phyloP scores from a whole-genome alignment of 139 green algal species.

The Zygnema circumcarinatum region DNA sequence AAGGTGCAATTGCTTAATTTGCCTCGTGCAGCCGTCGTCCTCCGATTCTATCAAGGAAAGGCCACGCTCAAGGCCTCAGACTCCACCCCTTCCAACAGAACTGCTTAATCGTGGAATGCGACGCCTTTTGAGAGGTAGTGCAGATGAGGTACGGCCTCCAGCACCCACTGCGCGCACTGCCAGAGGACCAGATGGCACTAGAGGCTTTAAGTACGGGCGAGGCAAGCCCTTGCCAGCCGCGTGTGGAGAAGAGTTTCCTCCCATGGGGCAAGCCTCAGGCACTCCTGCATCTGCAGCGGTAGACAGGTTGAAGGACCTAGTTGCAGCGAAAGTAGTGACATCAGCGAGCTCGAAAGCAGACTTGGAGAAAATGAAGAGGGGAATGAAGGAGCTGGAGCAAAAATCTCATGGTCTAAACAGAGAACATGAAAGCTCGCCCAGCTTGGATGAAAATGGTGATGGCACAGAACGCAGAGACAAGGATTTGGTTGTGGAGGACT shows the following conservation, averaged over 20 bases:
- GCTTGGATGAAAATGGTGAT: not conserved
- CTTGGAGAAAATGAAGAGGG: not conserved
- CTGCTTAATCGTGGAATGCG: not conserved
- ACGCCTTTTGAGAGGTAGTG: not conserved
- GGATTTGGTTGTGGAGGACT: not conserved
- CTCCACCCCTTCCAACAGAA: not conserved
- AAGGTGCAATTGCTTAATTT: no score
- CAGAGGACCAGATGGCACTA: conserved; percentile 20
- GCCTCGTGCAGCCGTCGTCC: no score
- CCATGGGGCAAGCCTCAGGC: not conserved
- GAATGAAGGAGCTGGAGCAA: not conserved
- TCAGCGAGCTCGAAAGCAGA: not conserved
- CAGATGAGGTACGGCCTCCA: not conserved
- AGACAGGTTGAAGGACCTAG: not conserved
- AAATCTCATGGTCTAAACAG: no score
- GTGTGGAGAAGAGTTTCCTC: not conserved
- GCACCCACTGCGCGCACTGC: conserved; percentile 8
- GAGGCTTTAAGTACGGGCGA: conserved; percentile 27
- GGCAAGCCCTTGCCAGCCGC: not conserved
- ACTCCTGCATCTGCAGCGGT: not conserved
- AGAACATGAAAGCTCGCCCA: not conserved
- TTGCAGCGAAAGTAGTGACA: not conserved
- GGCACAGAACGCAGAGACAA: not conserved
- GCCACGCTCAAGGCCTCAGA: not conserved
- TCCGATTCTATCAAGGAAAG: not conserved